Evolutionary conservation across 257 asterid genomes (phyloP).

Genomic region (Sherardia arvensis): DNA sequence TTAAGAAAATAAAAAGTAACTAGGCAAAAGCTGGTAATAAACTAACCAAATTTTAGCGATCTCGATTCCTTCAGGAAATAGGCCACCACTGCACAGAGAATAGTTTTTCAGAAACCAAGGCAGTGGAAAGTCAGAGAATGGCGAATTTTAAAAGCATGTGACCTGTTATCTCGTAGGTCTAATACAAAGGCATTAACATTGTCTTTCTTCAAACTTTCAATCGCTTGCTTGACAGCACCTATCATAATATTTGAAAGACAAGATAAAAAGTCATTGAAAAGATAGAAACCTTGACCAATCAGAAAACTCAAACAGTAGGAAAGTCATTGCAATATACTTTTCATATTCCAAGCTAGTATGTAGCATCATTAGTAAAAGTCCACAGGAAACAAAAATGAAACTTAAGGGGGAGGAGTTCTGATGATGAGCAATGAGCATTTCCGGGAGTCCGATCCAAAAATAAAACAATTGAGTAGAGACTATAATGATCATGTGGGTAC

Average conservation of each 20-base stretch:
- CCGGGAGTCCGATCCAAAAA: neutral
- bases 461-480: neutral
- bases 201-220: constrained; percentile 63
- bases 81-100: constrained; percentile 76
- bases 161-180: constrained; percentile 98
- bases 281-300: neutral
- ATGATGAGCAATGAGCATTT: neutral
- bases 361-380: neutral
- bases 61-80: constrained; percentile 99
- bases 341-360: neutral
- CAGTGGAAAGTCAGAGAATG: constrained; percentile 1
- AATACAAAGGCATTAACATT: constrained; percentile 78
- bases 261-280: neutral
- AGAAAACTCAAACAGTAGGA: neutral
- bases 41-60: constrained; percentile 97
- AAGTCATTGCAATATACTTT: neutral
- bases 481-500: neutral
- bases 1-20: neutral
- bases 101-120: constrained; percentile 22
- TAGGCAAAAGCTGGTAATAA: constrained; percentile 1
- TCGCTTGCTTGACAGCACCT: constrained; percentile 93
- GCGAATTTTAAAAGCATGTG: constrained; percentile 22
- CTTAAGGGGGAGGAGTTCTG: neutral
- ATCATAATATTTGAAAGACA: constrained; percentile 5
- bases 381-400: neutral